phyloP scores from a whole-genome alignment of 176 grass and related monocot genomes.

The Carex littledalei region DNA sequence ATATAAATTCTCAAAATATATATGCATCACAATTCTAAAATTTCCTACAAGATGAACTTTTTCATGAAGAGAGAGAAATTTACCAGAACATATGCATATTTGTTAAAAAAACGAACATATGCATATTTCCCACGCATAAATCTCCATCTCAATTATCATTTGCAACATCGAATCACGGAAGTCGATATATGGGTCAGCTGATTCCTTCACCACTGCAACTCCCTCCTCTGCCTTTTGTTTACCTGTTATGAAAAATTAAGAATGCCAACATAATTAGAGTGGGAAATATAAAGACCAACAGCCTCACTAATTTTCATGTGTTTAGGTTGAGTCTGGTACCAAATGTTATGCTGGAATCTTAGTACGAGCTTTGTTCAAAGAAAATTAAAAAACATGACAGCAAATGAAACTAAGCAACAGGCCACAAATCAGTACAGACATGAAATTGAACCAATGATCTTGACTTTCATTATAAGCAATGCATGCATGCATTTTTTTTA shows the following conservation, averaged over 20 bases:
- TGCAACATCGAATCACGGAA: conserved; percentile 92
- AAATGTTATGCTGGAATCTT: background rate
- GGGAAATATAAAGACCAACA: background rate
- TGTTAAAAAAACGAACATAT: no score
- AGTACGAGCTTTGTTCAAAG: background rate
- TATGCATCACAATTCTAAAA: no score
- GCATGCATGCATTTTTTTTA: background rate
- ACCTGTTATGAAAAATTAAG: conserved; percentile 3
- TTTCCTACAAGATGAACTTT: no score
- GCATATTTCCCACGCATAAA: conserved; percentile 83
- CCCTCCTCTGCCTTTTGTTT: conserved; percentile 17
- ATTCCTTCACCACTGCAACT: conserved; percentile 97
- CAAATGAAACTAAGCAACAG: background rate
- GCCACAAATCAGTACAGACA: background rate
- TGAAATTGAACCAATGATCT: background rate
- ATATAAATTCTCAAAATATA: no score
- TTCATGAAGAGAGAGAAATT: no score
- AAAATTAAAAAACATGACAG: background rate
- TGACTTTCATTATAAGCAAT: background rate
- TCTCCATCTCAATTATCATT: conserved; percentile 94
- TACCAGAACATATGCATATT: no score
- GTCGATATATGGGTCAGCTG: conserved; percentile 66
- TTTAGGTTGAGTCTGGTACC: background rate
- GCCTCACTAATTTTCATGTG: background rate
- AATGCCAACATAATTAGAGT: background rate